Evolutionary conservation across 2,329 filamentous ascomycete species (phyloP), one percentile per base, ranked within the genome.

Genomic region (Zymoseptoria ardabiliae): DNA sequence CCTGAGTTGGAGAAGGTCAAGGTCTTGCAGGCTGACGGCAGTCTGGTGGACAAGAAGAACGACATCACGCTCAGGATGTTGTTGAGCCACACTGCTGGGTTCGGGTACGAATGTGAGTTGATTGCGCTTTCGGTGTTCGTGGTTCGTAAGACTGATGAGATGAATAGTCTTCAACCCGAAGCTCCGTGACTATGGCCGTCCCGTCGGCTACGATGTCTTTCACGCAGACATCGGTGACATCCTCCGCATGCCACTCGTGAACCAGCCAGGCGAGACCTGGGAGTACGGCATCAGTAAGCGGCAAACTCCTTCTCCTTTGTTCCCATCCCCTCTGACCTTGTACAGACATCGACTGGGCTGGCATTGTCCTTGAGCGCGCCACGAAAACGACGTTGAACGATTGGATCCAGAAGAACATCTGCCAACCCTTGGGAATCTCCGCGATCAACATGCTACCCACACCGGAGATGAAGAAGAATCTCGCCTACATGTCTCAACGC

Each of bases 261-360:
- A 85, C 63, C 84, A 89, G 63, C 86, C 86, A 0, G 85, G 85
- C 0, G 78, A 80, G 22, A 75, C 75, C 2, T 89, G 83, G 82
- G 78, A 83, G 58, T 88, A 88, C 51, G 73, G 73, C 1, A 72
- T 75, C 66, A 60, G 35, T 45, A 45, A 70, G 22, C 22, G 11
- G 64, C 10, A 23, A 30, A 45, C 9, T 19, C n/a, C 3, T n/a
- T 13, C 35, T n/a, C 13, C 3, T 17, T 17, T 45, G 35, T 45
- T 30, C 25, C 35, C 11, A 2, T 23, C 10, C 6, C 35, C 52
- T 20, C 54, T 57, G 50, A 45, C 35, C 6, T 54, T 20, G 69
- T 61, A 74, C 75, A 57, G 76, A 74, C 62, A 74, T 79, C 55
- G 79, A 81, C 68, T 81, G 77, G 77, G 78, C 78, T 1, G 79